phyloP scores from a whole-genome alignment of 192 early-diverging fungal species.

The Gigaspora rosea region DNA sequence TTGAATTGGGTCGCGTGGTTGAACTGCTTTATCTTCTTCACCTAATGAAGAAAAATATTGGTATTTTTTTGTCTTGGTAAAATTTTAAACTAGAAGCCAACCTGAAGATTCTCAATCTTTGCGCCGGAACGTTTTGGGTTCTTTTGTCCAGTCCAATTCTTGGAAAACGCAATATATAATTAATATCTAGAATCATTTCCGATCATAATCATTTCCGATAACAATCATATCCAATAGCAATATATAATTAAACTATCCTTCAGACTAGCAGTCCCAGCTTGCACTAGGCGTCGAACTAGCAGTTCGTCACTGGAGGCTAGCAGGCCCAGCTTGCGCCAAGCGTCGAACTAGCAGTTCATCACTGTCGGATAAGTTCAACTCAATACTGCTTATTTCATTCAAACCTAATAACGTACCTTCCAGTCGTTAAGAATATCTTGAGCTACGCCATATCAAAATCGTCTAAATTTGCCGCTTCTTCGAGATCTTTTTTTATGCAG shows the following conservation, averaged over 20 bases:
- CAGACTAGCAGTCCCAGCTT: conserved; percentile 26
- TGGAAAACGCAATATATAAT: too few relatives aligned
- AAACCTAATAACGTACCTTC: conserved; percentile 22
- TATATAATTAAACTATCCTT: conserved; percentile 10
- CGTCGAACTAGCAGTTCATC: conserved; percentile 32
- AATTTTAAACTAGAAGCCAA: conserved; percentile 8
- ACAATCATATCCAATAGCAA: conserved; percentile 8
- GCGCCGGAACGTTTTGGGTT: background rate
- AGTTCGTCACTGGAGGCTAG: conserved; percentile 31
- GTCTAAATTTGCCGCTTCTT: background rate
- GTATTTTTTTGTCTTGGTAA: conserved; percentile 19
- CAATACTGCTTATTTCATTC: conserved; percentile 15
- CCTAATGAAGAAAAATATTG: too few relatives aligned
- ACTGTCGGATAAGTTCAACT: background rate
- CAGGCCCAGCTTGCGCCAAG: conserved; percentile 31
- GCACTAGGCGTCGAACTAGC: conserved; percentile 33
- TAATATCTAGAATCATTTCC: too few relatives aligned
- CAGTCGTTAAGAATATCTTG: conserved; percentile 24
- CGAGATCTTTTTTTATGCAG: conserved; percentile 29
- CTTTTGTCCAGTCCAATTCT: too few relatives aligned
- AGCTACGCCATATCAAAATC: conserved; percentile 18
- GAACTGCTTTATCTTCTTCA: too few relatives aligned
- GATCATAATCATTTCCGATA: background rate
- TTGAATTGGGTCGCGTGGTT: too few relatives aligned
- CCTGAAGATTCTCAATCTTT: conserved; percentile 6